A percentile compares a stretch with the other conserved stretches of the same genome.
Evolutionary conservation across 495 filamentous ascomycete species (phyloP).

Genomic region (Trichoderma gamsii): DNA sequence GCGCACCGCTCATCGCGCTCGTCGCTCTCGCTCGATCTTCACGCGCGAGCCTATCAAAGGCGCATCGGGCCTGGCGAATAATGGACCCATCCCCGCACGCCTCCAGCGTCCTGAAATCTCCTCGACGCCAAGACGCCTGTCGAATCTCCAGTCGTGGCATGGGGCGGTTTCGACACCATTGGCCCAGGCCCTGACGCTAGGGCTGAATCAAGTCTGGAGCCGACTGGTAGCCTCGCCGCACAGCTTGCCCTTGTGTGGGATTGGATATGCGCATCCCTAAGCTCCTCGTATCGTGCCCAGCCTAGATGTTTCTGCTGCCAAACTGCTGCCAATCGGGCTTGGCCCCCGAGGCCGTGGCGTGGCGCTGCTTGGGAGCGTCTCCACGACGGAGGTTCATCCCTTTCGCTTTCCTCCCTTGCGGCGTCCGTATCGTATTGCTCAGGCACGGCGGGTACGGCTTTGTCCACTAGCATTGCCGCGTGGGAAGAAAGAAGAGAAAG

Average conservation of each 20-base stretch:
- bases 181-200: not conserved
- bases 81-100: constrained; percentile 2
- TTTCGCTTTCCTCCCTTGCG: not conserved
- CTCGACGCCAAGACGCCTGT: not conserved
- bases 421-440: not conserved
- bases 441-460: no score
- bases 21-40: not conserved
- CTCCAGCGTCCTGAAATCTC: constrained; percentile 1
- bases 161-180: not conserved
- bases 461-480: not conserved
- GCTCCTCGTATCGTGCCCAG: not conserved
- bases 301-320: not conserved
- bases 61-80: not conserved
- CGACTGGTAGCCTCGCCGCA: constrained; percentile 1
- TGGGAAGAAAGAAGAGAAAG: not conserved
- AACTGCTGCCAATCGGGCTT: not conserved
- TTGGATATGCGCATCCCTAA: not conserved
- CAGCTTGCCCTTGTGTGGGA: not conserved
- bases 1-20: constrained; percentile 10
- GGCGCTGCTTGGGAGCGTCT: not conserved
- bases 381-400: constrained; percentile 1
- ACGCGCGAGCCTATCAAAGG: not conserved
- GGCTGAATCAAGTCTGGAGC: not conserved
- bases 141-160: not conserved
- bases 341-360: not conserved